These are phyloP conservation scores for Carex pumila DNA, from an alignment of 176 grass and related monocot genomes.

Conservation along the genomic window DNA sequence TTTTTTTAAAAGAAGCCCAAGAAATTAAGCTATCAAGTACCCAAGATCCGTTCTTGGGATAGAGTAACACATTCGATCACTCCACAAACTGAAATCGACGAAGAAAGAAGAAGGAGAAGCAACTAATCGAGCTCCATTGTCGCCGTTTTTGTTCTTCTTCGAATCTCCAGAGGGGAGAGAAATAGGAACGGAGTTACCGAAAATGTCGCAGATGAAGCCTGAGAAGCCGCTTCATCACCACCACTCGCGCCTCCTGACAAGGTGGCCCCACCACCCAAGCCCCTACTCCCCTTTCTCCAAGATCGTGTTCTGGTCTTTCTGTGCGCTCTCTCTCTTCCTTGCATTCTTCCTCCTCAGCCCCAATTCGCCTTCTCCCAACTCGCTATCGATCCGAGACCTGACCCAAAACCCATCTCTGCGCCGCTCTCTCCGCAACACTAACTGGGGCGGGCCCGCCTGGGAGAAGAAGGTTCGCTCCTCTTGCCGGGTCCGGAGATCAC, in stretches of 20 bases:
- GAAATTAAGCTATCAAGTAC: neutral
- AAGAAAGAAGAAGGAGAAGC: slow-evolving; percentile 13
- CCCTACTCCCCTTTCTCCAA: slow-evolving; percentile 44
- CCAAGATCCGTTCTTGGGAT: slow-evolving; percentile 26
- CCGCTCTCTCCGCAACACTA: slow-evolving; percentile 15
- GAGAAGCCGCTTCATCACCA: slow-evolving; percentile 72
- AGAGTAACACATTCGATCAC: neutral
- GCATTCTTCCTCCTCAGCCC: slow-evolving; percentile 72
- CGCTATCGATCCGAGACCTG: slow-evolving; percentile 20
- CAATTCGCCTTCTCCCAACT: slow-evolving; percentile 21
- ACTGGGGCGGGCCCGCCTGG: slow-evolving; percentile 68
- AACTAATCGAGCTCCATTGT: slow-evolving; percentile 10
- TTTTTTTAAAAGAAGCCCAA: slow-evolving; percentile 8
- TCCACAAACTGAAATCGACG: neutral
- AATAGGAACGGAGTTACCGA: neutral
- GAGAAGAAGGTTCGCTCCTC: slow-evolving; percentile 79
- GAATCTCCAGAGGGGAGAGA: neutral
- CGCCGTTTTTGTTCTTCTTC: neutral
- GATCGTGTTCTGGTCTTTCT: slow-evolving; percentile 73
- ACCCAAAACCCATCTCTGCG: slow-evolving; percentile 53
- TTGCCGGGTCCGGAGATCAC: slow-evolving; percentile 36
- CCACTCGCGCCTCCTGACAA: slow-evolving; percentile 55
- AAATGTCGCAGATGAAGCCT: slow-evolving; percentile 47
- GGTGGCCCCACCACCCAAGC: slow-evolving; percentile 47
- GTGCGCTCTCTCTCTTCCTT: slow-evolving; percentile 65